Evolutionary conservation across 2,329 filamentous ascomycete genomes (phyloP), one percentile per base, ranked within the genome.

Genomic region (Sporothrix euskadiensis): DNA sequence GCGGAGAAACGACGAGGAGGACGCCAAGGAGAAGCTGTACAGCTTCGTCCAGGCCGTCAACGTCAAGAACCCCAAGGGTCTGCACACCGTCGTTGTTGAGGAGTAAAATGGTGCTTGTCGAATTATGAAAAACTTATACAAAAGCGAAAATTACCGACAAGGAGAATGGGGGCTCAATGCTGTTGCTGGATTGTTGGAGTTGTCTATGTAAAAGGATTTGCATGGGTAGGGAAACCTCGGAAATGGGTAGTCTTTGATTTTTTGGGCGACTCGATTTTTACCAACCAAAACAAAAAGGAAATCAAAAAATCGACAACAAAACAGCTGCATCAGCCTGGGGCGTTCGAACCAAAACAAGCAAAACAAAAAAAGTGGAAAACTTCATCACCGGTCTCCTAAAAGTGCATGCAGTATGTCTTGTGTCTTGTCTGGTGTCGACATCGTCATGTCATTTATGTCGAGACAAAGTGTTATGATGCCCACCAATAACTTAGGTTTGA

Each of bases 1-100:
- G 87, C 97, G 97, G 91, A 94, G 96, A 91, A 99, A 99, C 88
- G 96, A 99, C 86, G 96, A 98, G 90, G 96, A 99, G 88, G 94
- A 93, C 82, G 96, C 97, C 84, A 97, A 97, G 90, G 94, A 99
- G 91, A 97, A 97, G 90, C 91, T 99, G 79, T 99, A 98, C 92
- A 96, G 92, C 86, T 98, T 97, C 88, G 96, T 99, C 80, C 95
- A 99, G 91, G 96, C 96, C 81, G 96, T 99, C 84, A 98, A 98
- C 87, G 94, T 98, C 84, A 97, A 98, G 93, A 92, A 97, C 87
- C 91, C 94, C 86, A 98, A 98, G 93, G 95, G 96, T 85, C 92
- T 99, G 80, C 90, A 92, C 83, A 99, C 96, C 80, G 90, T 92
- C 81, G 89, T 97, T 81, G 95, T 99, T 78, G 89, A 91, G 86